Base-by-base conservation (phyloP, 1,139 yeast species). In the Saccharomycopsis phalli region DNA sequence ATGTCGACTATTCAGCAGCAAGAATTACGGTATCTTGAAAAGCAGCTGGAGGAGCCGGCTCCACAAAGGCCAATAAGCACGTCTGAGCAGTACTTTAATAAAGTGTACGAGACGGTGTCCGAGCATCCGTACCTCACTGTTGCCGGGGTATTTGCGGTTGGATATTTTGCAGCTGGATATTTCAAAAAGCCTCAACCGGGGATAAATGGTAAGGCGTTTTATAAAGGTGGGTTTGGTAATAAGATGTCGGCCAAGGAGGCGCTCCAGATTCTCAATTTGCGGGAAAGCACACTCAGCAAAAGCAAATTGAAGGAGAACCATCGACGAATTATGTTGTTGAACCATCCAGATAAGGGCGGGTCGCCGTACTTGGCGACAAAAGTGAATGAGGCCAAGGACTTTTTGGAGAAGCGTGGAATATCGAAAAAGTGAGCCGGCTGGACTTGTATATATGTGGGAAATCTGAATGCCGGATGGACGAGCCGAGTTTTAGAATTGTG, bases 341-440 rank as follows among this genome's bases (percentile, higher is more conserved):
- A 91, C 63, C 98, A 91, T 58, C 98, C 98, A 10, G 98, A 91
- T 65, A 83, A 93, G 58, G 98, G 98, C 39, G 98, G 98, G 7
- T 82, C 95, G 16, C 91, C 97, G 30, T 88, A 76, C 55, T 61
- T 91, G 57, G 98, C 98, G 47, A 88, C 97, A 37, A 91, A 91
- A 68, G 87, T 91, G 51, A 91, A 91, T 60, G 97, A 91, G 64
- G 97, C 98, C 41, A 91, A 91, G 61, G 95, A 87, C 55, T 80
- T 87, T 58, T 69, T 91, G 57, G 94, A 84, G 52, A 87, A 86
- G 65, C 76, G 88, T 58, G 86, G 86, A n/a, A n/a, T n/a, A n/a
- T n/a, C n/a, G n/a, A n/a, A n/a, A n/a, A n/a, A n/a, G n/a, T n/a
- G n/a, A n/a, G n/a, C n/a, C n/a, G n/a, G n/a, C n/a, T n/a, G n/a